Evolutionary conservation across 495 filamentous ascomycete species (phyloP).

Genomic region (Articulospora tetracladia): DNA sequence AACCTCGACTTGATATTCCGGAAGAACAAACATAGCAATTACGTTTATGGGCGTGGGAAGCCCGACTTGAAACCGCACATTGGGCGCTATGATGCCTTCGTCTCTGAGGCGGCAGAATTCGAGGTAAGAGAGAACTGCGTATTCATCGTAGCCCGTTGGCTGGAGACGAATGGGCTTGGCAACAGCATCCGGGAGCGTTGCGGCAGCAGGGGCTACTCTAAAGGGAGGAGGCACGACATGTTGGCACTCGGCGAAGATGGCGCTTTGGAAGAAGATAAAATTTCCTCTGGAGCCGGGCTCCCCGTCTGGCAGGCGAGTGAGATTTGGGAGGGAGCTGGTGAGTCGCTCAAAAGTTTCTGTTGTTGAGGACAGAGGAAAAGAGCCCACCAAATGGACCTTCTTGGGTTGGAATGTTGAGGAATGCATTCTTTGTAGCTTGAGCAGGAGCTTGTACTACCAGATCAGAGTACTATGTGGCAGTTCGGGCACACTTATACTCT

Average conservation of each 20-base stretch:
- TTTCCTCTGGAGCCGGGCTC: constrained; percentile 35
- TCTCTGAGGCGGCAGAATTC: constrained; percentile 28
- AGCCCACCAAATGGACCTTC: constrained; percentile 31
- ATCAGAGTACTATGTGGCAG: neutral
- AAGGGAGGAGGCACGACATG: constrained; percentile 9
- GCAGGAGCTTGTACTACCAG: no score
- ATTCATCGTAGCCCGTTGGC: constrained; percentile 32
- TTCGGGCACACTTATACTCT: no score
- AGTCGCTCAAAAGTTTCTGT: constrained; percentile 30
- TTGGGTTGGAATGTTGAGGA: neutral
- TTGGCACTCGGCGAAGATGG: constrained; percentile 25
- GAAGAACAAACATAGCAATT: constrained; percentile 25
- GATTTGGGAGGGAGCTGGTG: constrained; percentile 25
- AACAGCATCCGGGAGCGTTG: neutral
- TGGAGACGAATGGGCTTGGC: constrained; percentile 27
- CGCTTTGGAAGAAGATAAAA: constrained; percentile 33
- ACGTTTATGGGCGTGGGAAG: constrained; percentile 33
- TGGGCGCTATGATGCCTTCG: constrained; percentile 26
- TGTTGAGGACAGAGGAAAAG: constrained; percentile 30
- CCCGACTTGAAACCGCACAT: constrained; percentile 36
- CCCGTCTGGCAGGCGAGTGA: constrained; percentile 37
- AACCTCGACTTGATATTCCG: constrained; percentile 26
- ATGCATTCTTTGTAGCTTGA: no score
- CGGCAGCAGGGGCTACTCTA: constrained; percentile 2
- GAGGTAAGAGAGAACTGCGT: constrained; percentile 34